Conservation (phyloP, 352 stramenopile genomes). For the Globisporangium splendens region DNA sequence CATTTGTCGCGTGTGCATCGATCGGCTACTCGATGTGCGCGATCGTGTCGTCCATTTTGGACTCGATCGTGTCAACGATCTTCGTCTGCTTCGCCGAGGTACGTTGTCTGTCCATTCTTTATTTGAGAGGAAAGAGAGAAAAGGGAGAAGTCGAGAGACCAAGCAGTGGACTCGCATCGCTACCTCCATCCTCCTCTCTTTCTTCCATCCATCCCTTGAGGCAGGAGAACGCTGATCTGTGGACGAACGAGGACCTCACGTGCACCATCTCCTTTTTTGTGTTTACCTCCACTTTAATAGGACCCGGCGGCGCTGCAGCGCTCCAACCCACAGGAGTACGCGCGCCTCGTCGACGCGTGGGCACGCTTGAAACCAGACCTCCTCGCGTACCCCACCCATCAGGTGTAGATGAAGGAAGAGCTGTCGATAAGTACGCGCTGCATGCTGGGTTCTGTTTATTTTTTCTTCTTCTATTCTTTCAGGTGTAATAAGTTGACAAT, state of each 20-base stretch:
- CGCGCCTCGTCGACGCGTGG: slow-evolving; percentile 69
- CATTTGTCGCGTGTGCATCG: slow-evolving; percentile 64
- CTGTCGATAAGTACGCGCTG: not conserved
- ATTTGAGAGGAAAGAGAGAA: not conserved
- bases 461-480: not conserved
- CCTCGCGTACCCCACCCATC: slow-evolving; percentile 16
- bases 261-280: not conserved
- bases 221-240: not conserved
- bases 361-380: slow-evolving; percentile 68
- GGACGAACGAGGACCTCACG: not conserved
- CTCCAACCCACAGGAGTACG: slow-evolving; percentile 67
- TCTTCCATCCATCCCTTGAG: not conserved
- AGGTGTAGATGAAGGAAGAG: not conserved
- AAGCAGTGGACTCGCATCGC: not conserved
- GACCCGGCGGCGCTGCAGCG: slow-evolving; percentile 66
- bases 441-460: not conserved
- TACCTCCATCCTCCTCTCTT: not conserved
- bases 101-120: slow-evolving; percentile 13
- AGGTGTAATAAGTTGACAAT: too few species aligned
- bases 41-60: slow-evolving; percentile 79
- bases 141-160: not conserved
- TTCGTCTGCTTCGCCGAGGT: slow-evolving; percentile 88
- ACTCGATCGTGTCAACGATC: slow-evolving; percentile 83
- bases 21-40: slow-evolving; percentile 85
- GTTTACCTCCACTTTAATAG: slow-evolving; percentile 20